Evolutionary conservation across 1,139 yeast genomes (phyloP).

Genomic region (Candida tropicalis): DNA sequence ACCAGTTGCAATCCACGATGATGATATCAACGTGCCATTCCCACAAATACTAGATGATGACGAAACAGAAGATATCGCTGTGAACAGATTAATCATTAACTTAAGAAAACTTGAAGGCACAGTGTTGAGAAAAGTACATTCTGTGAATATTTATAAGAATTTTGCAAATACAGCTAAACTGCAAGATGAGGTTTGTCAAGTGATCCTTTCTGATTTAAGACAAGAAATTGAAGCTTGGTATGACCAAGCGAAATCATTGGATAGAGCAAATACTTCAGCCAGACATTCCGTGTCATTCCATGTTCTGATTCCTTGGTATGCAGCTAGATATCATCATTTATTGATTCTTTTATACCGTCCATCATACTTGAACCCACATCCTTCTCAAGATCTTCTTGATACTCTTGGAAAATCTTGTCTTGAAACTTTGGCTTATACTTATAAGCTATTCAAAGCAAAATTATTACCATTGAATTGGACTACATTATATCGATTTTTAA

Average conservation of each 20-base stretch:
- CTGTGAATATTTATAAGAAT: constrained; percentile 24
- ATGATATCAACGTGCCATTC: constrained; percentile 45
- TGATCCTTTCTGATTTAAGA: constrained; percentile 31
- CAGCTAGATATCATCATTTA: constrained; percentile 47
- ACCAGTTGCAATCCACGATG: constrained; percentile 46
- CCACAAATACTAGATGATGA: constrained; percentile 36
- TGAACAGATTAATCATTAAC: constrained; percentile 40
- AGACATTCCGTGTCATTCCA: constrained; percentile 32
- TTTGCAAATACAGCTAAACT: constrained; percentile 8
- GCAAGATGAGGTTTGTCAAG: constrained; percentile 25
- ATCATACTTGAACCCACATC: constrained; percentile 46
- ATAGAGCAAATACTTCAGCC: constrained; percentile 7
- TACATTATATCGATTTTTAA: constrained; percentile 45
- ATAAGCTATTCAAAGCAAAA: constrained; percentile 42
- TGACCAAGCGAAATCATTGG: constrained; percentile 25
- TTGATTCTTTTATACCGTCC: constrained; percentile 48
- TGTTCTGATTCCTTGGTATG: constrained; percentile 48
- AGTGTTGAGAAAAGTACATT: constrained; percentile 43
- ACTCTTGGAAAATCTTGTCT: constrained; percentile 42
- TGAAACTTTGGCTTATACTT: constrained; percentile 42
- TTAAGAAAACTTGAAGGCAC: constrained; percentile 45
- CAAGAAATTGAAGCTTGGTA: constrained; percentile 45
- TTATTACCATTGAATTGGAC: constrained; percentile 52
- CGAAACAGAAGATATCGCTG: constrained; percentile 39
- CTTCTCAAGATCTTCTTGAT: constrained; percentile 36